Base-by-base conservation (phyloP, 768 basidiomycete genomes). In the Serendipita sp. region DNA sequence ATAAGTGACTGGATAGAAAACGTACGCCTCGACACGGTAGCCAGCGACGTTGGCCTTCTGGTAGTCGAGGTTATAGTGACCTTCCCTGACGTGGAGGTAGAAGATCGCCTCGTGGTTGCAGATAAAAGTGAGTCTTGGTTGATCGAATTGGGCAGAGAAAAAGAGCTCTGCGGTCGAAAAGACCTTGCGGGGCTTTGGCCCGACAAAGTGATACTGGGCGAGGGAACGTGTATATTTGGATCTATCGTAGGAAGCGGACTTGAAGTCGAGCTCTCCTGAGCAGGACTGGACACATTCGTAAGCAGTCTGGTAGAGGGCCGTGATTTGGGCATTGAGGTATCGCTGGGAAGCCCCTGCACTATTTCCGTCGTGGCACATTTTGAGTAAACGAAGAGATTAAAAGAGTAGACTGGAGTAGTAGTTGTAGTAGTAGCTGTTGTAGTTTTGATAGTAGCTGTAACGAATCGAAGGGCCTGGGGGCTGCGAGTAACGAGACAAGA, bases 31-130 rank as follows among this genome's bases (percentile, higher is more conserved):
- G 53, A 54, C 60, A 30, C 60, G 34, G 16, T 41, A 63, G 60
- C 34, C 34, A 37, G 53, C 11, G 53, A 54, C 13, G 53, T 11
- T 11, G 13, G 62, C 58, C 64, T 66, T 69, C 1, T 60, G 38
- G 63, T 68, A 66, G 18, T 74, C 70, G 38, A 68, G 66, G 32
- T 69, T 67, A 66, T 69, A 69, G 51, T 71, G 69, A 30, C 71
- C 72, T n/a, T 66, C 63, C 3, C 60, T 56, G 46, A 74, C 56
- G n/a, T 47, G 68, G 10, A 75, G 62, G 28, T 63, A 65, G 28
- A 75, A 67, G 48, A 75, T 64, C 1, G 65, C 72, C 35, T 75
- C 73, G 48, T 75, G 74, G 64, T 73, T 73, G 64, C 74, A 74
- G 51, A 75, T 68, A 65, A 75, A 73, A 38, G 71, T 66, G 34